These are phyloP conservation scores for Thalassiosira mediterranea DNA, from an alignment of 352 stramenopile genomes.

Conservation along the genomic window DNA sequence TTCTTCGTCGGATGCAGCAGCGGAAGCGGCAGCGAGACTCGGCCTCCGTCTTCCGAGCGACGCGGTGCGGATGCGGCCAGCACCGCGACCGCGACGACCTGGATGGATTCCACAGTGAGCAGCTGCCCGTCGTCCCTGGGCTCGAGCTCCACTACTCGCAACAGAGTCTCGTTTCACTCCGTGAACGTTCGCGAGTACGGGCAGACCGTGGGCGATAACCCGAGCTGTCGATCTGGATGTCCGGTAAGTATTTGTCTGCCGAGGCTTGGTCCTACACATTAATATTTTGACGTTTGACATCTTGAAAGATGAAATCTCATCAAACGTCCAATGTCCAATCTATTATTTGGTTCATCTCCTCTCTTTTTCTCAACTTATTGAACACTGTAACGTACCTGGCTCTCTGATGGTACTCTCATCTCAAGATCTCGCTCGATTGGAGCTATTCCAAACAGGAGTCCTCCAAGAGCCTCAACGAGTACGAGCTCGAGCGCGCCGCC, in stretches of 20 bases:
- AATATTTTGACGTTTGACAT: no score
- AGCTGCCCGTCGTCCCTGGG: neutral
- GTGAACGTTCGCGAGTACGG: slow-evolving; percentile 51
- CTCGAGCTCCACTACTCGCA: neutral
- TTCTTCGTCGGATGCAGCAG: no score
- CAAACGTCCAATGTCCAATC: no score
- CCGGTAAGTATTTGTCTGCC: slow-evolving; percentile 24
- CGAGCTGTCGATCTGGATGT: slow-evolving; percentile 32
- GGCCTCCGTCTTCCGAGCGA: neutral
- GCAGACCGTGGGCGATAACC: slow-evolving; percentile 43
- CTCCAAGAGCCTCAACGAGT: slow-evolving; percentile 36
- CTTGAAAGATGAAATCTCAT: no score
- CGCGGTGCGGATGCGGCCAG: no score
- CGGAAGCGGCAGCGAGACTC: slow-evolving; percentile 5
- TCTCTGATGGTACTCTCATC: slow-evolving; percentile 7
- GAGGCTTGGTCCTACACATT: no score
- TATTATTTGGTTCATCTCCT: slow-evolving; percentile 3
- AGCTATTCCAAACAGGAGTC: slow-evolving; percentile 35
- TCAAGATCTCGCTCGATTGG: slow-evolving; percentile 39
- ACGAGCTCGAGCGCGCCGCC: slow-evolving; percentile 24
- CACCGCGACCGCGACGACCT: neutral
- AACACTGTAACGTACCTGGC: neutral
- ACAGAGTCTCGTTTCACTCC: slow-evolving; percentile 38
- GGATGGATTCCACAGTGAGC: slow-evolving; percentile 9
- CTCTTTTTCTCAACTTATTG: neutral